Evolutionary conservation across 192 early-diverging fungal species (phyloP).

Genomic region (Phlyctochytrium planicorne): DNA sequence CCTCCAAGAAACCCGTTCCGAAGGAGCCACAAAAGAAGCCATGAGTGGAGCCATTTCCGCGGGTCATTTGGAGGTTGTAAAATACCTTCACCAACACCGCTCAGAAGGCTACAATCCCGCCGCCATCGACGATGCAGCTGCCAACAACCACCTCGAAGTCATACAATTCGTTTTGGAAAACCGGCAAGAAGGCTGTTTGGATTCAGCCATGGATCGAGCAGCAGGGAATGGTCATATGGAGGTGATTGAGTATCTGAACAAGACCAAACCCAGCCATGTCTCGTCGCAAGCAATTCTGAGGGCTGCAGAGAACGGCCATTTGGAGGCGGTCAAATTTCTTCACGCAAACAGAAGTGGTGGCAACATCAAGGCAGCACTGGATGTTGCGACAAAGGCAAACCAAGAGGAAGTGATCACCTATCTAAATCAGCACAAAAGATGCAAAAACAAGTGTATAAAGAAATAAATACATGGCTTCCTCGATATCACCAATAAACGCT

Average conservation of each 20-base stretch:
- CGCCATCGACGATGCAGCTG: slow-evolving; percentile 2
- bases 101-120: background rate
- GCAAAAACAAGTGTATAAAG: too few relatives aligned
- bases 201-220: background rate
- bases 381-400: too few relatives aligned
- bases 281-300: background rate
- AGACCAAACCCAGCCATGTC: background rate
- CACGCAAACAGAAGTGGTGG: background rate
- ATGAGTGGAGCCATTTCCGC: too few relatives aligned
- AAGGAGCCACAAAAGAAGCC: too few relatives aligned
- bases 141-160: slow-evolving; percentile 3
- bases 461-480: too few relatives aligned
- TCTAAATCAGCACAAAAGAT: too few relatives aligned
- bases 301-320: background rate
- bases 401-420: too few relatives aligned
- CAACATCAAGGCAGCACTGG: background rate
- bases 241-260: background rate
- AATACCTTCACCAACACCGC: too few relatives aligned
- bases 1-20: too few relatives aligned
- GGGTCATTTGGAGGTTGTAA: too few relatives aligned
- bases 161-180: background rate
- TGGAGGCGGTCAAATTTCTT: background rate
- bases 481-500: too few relatives aligned
- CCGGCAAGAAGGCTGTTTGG: too few relatives aligned
- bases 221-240: background rate